Base-by-base conservation (phyloP, 306 rosid genomes). In the Begonia masoniana region DNA sequence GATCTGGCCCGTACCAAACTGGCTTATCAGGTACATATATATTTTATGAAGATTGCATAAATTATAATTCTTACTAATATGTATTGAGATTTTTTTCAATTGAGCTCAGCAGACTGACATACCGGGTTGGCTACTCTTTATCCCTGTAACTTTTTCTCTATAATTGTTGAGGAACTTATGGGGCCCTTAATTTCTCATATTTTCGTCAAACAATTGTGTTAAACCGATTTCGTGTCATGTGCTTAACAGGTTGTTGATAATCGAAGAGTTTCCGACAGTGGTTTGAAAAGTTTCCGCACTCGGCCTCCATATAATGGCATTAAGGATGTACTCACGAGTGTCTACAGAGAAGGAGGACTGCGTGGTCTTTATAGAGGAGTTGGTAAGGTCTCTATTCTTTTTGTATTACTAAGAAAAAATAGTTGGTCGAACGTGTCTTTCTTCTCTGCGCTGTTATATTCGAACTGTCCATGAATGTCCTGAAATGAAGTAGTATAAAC, bases 1-100 rank as follows among this genome's bases (percentile, higher is more conserved):
- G 99, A 91, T 73, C 84, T 91, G 15, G 96, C 99, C 48, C 94
- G 99, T 49, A 91, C 99, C 21, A 92, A 79, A 70, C 99, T 92
- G 61, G 99, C 99, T 68, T 92, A 86, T 71, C 94, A 83, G 95
- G 99, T 92, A 64, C 12, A 51, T 14, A 12, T 68, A 26, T 57
- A 10, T 31, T 16, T 49, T 24, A 24, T 36, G 15, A 15, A 45
- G 16, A 35, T 21, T 21, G 24, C 24, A 1, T 21, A 21, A 31
- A 31, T 7, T 31, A 31, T 31, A 31, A 31, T 31, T 31, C 9
- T 31, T 5, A 31, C 4, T 31, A 31, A 0, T 7, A 31, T 31
- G 39, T 31, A 31, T 31, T 3, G 39, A 31, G 39, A 31, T 31
- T 31, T 31, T 31, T 31, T 5, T 31, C 7, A 3, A 31, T 31